phyloP scores from a whole-genome alignment of 345 rosid genomes.

The Aurinia saxatilis region DNA sequence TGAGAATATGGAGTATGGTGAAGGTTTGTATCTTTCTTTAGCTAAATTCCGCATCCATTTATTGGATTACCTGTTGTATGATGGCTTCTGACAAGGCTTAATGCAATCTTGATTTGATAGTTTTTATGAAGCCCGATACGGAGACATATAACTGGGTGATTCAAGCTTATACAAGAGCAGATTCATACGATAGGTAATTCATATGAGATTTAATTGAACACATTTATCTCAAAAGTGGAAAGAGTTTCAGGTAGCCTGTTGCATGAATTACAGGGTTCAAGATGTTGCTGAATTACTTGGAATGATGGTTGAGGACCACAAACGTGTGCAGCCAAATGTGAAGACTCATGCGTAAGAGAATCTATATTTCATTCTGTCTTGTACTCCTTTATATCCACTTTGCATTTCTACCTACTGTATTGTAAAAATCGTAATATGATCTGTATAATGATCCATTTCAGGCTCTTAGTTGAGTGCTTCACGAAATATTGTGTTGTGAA shows the following conservation, averaged over 20 bases:
- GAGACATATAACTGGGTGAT: constrained; percentile 97
- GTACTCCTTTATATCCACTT: background rate
- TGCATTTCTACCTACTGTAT: background rate
- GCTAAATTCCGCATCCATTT: background rate
- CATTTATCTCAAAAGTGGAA: background rate
- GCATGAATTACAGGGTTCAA: constrained; percentile 58
- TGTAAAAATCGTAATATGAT: background rate
- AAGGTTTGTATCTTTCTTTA: constrained; percentile 49
- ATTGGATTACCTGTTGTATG: constrained; percentile 10
- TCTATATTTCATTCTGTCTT: constrained; percentile 1
- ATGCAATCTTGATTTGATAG: constrained; percentile 36
- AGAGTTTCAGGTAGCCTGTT: constrained; percentile 6
- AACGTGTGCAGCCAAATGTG: constrained; percentile 80
- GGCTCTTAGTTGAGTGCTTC: constrained; percentile 94
- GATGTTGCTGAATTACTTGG: constrained; percentile 98
- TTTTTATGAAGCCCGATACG: constrained; percentile 85
- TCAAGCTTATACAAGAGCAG: constrained; percentile 96
- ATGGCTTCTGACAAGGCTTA: background rate
- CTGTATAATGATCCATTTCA: constrained; percentile 31
- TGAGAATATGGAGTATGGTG: constrained; percentile 98
- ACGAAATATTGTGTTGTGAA: constrained; percentile 72
- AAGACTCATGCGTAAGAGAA: constrained; percentile 76
- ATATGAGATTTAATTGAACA: background rate
- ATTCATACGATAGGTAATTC: constrained; percentile 84
- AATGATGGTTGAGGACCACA: constrained; percentile 96